Evolutionary conservation across 345 rosid genomes (phyloP).

Genomic region (Populus pruinosa): DNA sequence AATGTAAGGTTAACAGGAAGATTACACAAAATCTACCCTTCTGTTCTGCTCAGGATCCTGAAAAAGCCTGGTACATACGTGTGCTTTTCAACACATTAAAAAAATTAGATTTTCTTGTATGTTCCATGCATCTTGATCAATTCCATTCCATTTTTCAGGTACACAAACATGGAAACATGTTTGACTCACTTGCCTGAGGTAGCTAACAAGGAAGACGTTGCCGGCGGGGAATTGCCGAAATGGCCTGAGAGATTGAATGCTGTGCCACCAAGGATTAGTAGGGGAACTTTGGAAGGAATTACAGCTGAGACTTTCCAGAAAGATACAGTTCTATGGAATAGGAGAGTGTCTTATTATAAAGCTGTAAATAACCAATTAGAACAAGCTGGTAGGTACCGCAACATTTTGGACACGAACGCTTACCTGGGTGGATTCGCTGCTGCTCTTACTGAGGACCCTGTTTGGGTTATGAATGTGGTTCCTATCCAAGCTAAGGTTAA

Average conservation of each 20-base stretch:
- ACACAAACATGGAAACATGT: slow-evolving; percentile 44
- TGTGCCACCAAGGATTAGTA: slow-evolving; percentile 43
- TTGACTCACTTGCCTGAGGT: slow-evolving; percentile 42
- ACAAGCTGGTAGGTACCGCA: slow-evolving; percentile 42
- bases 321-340: slow-evolving; percentile 36
- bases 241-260: slow-evolving; percentile 46
- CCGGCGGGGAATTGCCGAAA: slow-evolving; percentile 34
- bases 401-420: slow-evolving; percentile 52
- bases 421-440: slow-evolving; percentile 50
- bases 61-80: slow-evolving; percentile 36
- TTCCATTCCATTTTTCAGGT: slow-evolving; percentile 23
- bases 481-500: slow-evolving; percentile 35
- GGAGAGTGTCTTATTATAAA: slow-evolving; percentile 42
- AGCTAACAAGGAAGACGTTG: slow-evolving; percentile 18
- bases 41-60: slow-evolving; percentile 34
- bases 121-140: too few relatives aligned
- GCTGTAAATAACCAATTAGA: slow-evolving; percentile 34
- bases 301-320: slow-evolving; percentile 31
- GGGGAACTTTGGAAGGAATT: slow-evolving; percentile 38
- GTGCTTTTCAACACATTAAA: neutral
- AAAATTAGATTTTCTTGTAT: neutral
- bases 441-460: slow-evolving; percentile 32
- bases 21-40: slow-evolving; percentile 15
- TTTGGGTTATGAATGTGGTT: slow-evolving; percentile 54
- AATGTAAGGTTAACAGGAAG: slow-evolving; percentile 27